Conservation (phyloP, 1,284 basidiomycete species). For the Lentinula novae-zelandiae region DNA sequence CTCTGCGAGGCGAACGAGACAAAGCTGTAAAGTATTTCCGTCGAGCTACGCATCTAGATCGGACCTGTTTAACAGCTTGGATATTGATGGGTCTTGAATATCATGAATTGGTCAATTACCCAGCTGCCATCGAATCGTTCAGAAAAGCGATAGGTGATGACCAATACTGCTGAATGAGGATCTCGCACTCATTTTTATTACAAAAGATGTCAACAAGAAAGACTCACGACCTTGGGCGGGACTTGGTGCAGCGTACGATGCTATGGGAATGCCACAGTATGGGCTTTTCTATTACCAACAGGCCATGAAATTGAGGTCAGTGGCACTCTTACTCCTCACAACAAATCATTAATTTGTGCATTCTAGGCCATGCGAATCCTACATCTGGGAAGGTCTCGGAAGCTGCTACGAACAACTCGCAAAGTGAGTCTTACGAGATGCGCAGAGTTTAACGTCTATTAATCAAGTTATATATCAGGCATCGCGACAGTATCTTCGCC, state of each 20-base stretch:
- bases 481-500: neutral
- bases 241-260: conserved; percentile 20
- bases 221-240: conserved; percentile 23
- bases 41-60: conserved; percentile 21
- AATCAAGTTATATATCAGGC: conserved; percentile 4
- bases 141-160: conserved; percentile 19
- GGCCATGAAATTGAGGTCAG: conserved; percentile 8
- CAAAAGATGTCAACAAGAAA: conserved; percentile 20
- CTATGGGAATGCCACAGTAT: conserved; percentile 19
- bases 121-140: conserved; percentile 22
- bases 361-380: conserved; percentile 87
- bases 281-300: conserved; percentile 18
- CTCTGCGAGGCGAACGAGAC: conserved; percentile 21
- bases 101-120: conserved; percentile 21
- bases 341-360: neutral
- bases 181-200: neutral
- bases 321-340: neutral
- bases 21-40: conserved; percentile 23
- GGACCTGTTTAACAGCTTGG: conserved; percentile 20
- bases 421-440: conserved; percentile 42
- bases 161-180: neutral
- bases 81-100: conserved; percentile 22
- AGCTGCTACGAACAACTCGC: conserved; percentile 91
- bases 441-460: no score
- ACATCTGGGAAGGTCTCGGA: conserved; percentile 94